These are phyloP conservation scores for Acacia crassicarpa DNA, from an alignment of 306 rosid genomes.

Conservation along the genomic window DNA sequence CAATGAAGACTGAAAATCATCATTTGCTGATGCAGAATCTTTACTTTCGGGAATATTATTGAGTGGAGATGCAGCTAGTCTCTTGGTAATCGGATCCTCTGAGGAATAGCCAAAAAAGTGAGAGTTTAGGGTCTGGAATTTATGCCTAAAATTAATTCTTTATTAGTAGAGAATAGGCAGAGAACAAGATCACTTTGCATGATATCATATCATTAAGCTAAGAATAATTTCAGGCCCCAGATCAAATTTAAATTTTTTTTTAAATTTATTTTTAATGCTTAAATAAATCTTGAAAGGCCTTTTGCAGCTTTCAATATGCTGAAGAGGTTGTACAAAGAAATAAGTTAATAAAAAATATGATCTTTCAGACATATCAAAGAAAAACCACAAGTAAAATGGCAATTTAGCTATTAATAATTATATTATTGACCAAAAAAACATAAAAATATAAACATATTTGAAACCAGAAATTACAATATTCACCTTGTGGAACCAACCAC, in stretches of 20 bases:
- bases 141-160: neutral
- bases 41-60: conserved; percentile 60
- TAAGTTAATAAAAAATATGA: neutral
- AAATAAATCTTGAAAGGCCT: conserved; percentile 22
- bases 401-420: neutral
- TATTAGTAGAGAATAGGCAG: neutral
- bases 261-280: conserved; percentile 25
- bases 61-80: conserved; percentile 58
- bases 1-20: conserved; percentile 47
- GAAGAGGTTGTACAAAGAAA: conserved; percentile 11
- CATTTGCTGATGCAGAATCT: conserved; percentile 42
- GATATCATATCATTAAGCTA: neutral
- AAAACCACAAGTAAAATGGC: conserved; percentile 3
- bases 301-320: neutral
- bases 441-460: neutral
- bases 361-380: conserved; percentile 9
- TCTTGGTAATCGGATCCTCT: conserved; percentile 89
- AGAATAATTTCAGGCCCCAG: neutral
- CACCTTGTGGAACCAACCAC: conserved; percentile 99
- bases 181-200: neutral
- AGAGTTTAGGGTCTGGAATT: conserved; percentile 14
- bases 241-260: neutral
- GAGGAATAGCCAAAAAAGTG: conserved; percentile 34
- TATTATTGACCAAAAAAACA: neutral
- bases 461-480: conserved; percentile 21